phyloP scores from a whole-genome alignment of 495 filamentous ascomycete genomes.

The Penicillium mononematosum region DNA sequence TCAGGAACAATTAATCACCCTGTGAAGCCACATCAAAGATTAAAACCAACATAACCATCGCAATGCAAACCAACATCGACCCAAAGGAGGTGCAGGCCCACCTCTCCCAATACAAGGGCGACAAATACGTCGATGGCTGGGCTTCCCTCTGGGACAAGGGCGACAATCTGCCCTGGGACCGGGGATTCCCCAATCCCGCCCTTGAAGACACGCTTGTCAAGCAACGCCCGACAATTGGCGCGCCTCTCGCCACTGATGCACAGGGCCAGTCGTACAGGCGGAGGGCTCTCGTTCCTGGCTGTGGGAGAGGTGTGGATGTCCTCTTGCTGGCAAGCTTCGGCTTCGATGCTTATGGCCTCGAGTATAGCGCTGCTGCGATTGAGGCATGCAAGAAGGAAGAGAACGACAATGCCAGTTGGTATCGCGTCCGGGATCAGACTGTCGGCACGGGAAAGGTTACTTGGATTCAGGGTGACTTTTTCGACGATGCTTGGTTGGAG shows the following conservation, averaged over 20 bases:
- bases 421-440: slow-evolving; percentile 44
- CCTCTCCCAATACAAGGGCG: slow-evolving; percentile 32
- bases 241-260: slow-evolving; percentile 30
- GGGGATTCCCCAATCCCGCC: slow-evolving; percentile 62
- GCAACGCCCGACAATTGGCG: slow-evolving; percentile 46
- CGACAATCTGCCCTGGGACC: slow-evolving; percentile 67
- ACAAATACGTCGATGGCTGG: slow-evolving; percentile 51
- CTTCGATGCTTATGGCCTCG: slow-evolving; percentile 72
- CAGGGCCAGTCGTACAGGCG: slow-evolving; percentile 32
- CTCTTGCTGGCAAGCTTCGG: slow-evolving; percentile 67
- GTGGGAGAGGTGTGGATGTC: slow-evolving; percentile 74
- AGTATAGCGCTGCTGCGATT: slow-evolving; percentile 59
- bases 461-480: slow-evolving; percentile 72
- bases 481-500: slow-evolving; percentile 59
- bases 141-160: slow-evolving; percentile 61
- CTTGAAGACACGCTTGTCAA: slow-evolving; percentile 60
- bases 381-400: slow-evolving; percentile 53
- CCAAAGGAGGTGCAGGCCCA: slow-evolving; percentile 27
- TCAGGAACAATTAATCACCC: not conserved
- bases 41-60: slow-evolving; percentile 20
- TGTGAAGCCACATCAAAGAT: not conserved
- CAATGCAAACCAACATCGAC: slow-evolving; percentile 21
- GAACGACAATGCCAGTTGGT: slow-evolving; percentile 37
- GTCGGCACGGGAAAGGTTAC: slow-evolving; percentile 53
- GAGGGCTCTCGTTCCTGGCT: slow-evolving; percentile 66